These are phyloP conservation scores for Pholiota molesta DNA, from an alignment of 768 basidiomycete genomes.

Conservation along the genomic window DNA sequence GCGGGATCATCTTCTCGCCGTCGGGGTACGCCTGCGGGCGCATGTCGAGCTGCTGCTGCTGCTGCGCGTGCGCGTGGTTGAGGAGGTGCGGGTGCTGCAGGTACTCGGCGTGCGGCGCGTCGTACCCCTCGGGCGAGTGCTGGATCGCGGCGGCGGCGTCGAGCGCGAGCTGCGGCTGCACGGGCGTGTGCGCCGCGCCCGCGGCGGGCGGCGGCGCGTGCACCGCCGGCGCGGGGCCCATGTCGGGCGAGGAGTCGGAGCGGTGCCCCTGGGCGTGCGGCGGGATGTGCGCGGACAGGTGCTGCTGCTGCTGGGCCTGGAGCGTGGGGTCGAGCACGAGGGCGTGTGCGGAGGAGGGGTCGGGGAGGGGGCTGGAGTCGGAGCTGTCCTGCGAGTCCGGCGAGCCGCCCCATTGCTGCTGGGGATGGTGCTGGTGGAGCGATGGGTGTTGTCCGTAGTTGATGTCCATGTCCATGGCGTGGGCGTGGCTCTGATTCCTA, in stretches of 20 bases:
- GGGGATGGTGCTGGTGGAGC: not conserved
- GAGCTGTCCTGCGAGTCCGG: constrained; percentile 3
- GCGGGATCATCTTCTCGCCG: not conserved
- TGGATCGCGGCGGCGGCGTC: constrained; percentile 21
- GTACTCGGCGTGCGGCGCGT: not conserved
- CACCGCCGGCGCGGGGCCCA: too few species aligned
- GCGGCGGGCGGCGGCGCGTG: not conserved
- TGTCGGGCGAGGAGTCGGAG: too few species aligned
- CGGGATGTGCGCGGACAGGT: too few species aligned
- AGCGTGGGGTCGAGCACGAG: constrained; percentile 16
- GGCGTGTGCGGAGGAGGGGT: not conserved
- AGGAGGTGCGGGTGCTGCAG: not conserved
- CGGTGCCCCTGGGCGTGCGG: too few species aligned
- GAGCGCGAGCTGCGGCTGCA: not conserved
- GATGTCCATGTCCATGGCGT: not conserved
- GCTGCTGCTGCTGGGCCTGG: not conserved
- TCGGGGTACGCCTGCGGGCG: constrained; percentile 1
- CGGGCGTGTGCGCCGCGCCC: constrained; percentile 7
- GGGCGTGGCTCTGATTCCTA: not conserved
- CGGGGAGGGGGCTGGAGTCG: not conserved
- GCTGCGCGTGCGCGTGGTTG: not conserved
- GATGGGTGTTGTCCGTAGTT: not conserved
- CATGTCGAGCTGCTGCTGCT: not conserved
- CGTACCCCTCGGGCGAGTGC: constrained; percentile 18
- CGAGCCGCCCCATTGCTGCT: not conserved